Conservation (phyloP, 78 protist genomes). For the Dictyostelium intermedium region DNA sequence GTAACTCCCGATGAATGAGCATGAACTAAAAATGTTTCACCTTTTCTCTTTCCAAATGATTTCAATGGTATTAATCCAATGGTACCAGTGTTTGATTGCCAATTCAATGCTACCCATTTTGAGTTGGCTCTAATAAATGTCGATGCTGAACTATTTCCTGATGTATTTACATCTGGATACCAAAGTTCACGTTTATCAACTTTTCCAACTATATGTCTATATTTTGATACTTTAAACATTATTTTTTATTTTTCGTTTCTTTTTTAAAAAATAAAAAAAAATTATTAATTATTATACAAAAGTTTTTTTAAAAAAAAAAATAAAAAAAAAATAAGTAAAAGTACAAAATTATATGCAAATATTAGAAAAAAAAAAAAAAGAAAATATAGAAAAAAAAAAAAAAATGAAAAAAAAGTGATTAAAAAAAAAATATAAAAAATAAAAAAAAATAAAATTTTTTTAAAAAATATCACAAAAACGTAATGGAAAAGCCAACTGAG, state of each 20-base stretch:
- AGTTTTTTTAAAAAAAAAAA: background rate
- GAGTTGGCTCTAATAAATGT: slow-evolving; percentile 42
- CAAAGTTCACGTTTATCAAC: slow-evolving; percentile 65
- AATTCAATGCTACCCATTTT: slow-evolving; percentile 64
- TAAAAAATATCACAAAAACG: background rate
- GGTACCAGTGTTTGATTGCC: slow-evolving; percentile 79
- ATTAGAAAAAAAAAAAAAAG: no score
- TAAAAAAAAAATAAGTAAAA: background rate
- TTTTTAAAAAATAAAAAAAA: background rate
- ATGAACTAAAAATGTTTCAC: slow-evolving; percentile 45
- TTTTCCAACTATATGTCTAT: slow-evolving; percentile 30
- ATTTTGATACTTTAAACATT: slow-evolving; percentile 58
- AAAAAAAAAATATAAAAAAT: no score
- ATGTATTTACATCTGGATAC: slow-evolving; percentile 72
- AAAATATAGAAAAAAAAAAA: no score
- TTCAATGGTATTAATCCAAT: slow-evolving; percentile 70
- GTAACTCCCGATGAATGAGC: slow-evolving; percentile 64
- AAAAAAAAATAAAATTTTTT: no score
- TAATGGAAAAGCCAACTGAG: background rate
- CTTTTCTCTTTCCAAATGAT: slow-evolving; percentile 61
- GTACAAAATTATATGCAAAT: background rate
- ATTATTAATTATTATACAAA: background rate
- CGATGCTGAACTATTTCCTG: slow-evolving; percentile 13
- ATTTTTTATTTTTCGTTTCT: background rate
- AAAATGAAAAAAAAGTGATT: background rate